A percentile compares a stretch with the other conserved stretches of the same genome.
phyloP scores from a whole-genome alignment of 179 eudicot species.

The Beta macrorhiza region DNA sequence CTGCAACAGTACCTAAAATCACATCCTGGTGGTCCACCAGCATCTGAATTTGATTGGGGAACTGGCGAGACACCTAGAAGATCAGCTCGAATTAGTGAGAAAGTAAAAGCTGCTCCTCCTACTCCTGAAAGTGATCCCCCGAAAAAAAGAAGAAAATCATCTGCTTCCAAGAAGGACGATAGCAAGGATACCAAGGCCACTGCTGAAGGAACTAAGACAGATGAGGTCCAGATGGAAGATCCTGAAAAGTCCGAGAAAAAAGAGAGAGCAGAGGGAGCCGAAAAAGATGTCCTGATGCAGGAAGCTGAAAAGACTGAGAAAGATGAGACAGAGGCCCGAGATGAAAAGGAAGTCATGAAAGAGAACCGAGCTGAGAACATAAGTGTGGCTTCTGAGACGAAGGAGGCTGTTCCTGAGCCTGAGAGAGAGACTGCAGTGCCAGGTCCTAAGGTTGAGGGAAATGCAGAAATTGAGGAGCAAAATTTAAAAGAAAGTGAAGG shows the following conservation, averaged over 20 bases:
- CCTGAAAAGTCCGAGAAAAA: slow-evolving; percentile 34
- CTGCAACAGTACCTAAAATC: slow-evolving; percentile 83
- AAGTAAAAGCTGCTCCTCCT: slow-evolving; percentile 53
- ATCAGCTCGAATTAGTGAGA: slow-evolving; percentile 78
- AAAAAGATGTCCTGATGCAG: slow-evolving; percentile 26
- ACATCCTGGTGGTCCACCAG: slow-evolving; percentile 73
- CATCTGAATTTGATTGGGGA: slow-evolving; percentile 89
- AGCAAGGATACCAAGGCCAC: slow-evolving; percentile 40
- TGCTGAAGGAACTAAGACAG: slow-evolving; percentile 39
- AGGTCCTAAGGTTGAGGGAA: slow-evolving; percentile 25
- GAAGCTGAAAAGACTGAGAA: slow-evolving; percentile 33
- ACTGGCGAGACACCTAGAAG: slow-evolving; percentile 89
- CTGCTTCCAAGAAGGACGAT: slow-evolving; percentile 55
- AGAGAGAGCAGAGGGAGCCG: slow-evolving; percentile 14
- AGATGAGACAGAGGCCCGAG: slow-evolving; percentile 18
- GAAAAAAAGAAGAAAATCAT: slow-evolving; percentile 46
- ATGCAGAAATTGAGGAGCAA: slow-evolving; percentile 27
- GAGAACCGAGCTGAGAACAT: slow-evolving; percentile 21
- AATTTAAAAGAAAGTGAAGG: slow-evolving; percentile 22
- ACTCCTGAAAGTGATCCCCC: slow-evolving; percentile 59
- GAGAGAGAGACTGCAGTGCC: slow-evolving; percentile 8
- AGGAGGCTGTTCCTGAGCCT: slow-evolving; percentile 22
- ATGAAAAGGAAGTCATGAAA: slow-evolving; percentile 25
- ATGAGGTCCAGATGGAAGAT: slow-evolving; percentile 43
- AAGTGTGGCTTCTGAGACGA: slow-evolving; percentile 9